Base-by-base conservation (phyloP, 345 rosid genomes). In the Lagerstroemia speciosa region DNA sequence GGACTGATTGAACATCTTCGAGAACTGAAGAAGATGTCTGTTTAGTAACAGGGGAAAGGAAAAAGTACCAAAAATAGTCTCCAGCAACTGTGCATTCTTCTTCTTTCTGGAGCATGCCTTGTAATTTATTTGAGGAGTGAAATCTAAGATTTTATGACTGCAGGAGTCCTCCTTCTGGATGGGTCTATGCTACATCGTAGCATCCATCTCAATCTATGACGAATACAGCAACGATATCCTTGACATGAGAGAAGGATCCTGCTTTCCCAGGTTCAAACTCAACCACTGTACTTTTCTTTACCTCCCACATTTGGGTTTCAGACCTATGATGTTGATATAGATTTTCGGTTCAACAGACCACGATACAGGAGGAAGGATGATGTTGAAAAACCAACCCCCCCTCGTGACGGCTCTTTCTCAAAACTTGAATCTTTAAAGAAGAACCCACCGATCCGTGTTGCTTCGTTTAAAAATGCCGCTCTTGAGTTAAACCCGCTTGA, bases 201-300 rank as follows among this genome's bases (percentile, higher is more conserved):
- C 99, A 10, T 81, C 96, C 60, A 70, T 90, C 66, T 80, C 99
- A 38, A 80, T 94, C 63, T 94, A 89, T 36, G 97, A 94, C 40
- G 99, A 94, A 82, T 91, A 94, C 78, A 91, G 96, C 81, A 94
- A 82, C 8, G 97, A 91, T 69, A 55, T 89, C 70, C 91, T 94
- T 58, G 99, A 85, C 83, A 80, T 94, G 95, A 84, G 76, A 6
- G 99, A 91, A 83, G 95, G 96, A 50, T 89, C 99, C 73, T 94
- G 93, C 75, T 88, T 94, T 72, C 91, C 96, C 31, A 91, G 99
- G 92, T 86, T 71, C 68, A 26, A 30, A 50, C 26, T 8, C 46
- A 11, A 17, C 46, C 30, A 4, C 3, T 31, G 31, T 27, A 61
- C 34, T 34, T 38, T 14, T 43, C 2, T 8, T 31, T 62, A 9